Base-by-base conservation (phyloP, 2,329 filamentous ascomycete species). In the Colletotrichum simmondsii region DNA sequence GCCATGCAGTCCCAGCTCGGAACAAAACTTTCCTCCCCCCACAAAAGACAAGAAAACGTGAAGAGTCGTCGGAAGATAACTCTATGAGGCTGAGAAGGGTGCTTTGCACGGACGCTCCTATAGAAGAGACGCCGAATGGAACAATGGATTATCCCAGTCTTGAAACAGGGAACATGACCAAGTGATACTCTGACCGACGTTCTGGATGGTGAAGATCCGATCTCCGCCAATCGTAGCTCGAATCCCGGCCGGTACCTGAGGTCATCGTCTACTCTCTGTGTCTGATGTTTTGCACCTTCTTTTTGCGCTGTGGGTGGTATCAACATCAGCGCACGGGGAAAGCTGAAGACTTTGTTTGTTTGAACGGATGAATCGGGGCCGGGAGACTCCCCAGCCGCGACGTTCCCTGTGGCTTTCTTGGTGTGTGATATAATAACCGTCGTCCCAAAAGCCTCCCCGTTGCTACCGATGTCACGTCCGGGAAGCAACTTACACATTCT, bases 261-360 rank as follows among this genome's bases (percentile, higher is more conserved):
- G 61, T 73, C 61, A 73, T 73, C 61, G 35, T 62, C 46, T 68
- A 37, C 71, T 61, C 49, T 71, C 35, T 57, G 61, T 70, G 71
- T 73, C 71, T 62, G 67, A 73, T 73, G 49, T 71, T 70, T 65
- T 71, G 30, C 66, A 65, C 66, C 71, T 53, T 54, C 30, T 49
- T 24, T 49, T 16, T 42, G 24, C 28, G 24, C 42, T 22, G 56
- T 53, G 60, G 37, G 49, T 57, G 54, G 22, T 53, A 61, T 35
- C 37, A 65, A 73, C 71, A 73, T 73, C 71, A 71, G 71, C 71
- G 66, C 71, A 71, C 22, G 24, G 56, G 42, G 60, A 35, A 28
- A 28, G 28, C 53, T 57, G 60, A 61, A 52, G 57, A 30, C 46
- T 37, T 46, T 61, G 24, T 24, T 56, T 59, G 67, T 60, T 65